Evolutionary conservation across 345 rosid genomes (phyloP), one percentile per base, ranked within the genome.

Genomic region (Eutrema heterophyllum): DNA sequence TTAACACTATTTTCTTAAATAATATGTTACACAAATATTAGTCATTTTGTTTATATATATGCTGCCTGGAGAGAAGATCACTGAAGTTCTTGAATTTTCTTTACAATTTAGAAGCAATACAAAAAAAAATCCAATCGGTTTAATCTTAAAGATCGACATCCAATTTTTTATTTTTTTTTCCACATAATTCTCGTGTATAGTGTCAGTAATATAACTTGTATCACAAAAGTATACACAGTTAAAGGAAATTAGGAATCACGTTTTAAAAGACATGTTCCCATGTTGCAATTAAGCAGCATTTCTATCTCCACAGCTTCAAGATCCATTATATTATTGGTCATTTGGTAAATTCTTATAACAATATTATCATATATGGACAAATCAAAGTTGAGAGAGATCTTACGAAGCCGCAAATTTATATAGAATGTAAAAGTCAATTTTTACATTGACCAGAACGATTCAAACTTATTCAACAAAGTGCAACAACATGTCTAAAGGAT

Each of bases 401-500:
- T 32, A 10, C 41, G 26, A 55, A 58, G 13, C 67, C 7, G 40
- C 49, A 48, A 36, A 48, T 36, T 60, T 60, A 71, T 60, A 60
- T 38, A 71, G 36, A 21, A 27, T n/a, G 50, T 15, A 24, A 52
- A 18, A n/a, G 62, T 62, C 69, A 71, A 62, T 62, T 39, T 62
- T 5, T 40, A 51, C 52, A 41, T 71, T 71, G 68, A 71, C 44
- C 44, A 62, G 12, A 49, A 38, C 48, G 4, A 71, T 71, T 39
- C 6, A 59, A 64, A 49, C 39, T 70, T 60, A 13, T 61, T 51
- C 32, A 61, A 16, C 43, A 38, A 29, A 53, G 27, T 35, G 15
- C 35, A 39, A 62, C 18, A 10, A 4, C 58, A 48, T n/a, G n/a
- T 46, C 15, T 21, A 46, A 2, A 36, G 14, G 29, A 70, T 15